Base-by-base conservation (phyloP, 106 monocot genomes). In the Ottelia alismoides region DNA sequence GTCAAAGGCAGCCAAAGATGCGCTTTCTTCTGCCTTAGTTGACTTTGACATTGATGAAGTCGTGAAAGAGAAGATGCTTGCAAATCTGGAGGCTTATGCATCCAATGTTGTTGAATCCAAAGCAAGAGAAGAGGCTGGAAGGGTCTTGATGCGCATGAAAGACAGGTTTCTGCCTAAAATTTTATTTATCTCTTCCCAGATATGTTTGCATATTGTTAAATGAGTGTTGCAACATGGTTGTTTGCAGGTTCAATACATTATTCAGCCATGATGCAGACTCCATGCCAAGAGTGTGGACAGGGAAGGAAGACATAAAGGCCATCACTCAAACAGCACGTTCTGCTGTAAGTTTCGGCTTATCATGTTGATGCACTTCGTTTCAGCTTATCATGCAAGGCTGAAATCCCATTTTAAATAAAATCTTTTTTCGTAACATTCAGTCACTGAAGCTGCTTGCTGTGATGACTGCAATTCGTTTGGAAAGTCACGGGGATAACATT, bases 251-350 rank as follows among this genome's bases (percentile, higher is more conserved):
- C 49, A 61, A 82, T 25, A 87, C 78, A 51, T 65, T 87, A 51
- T 93, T 93, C 67, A 93, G 75, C 56, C 79, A 70, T 44, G 87
- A 87, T 74, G 65, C 69, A 44, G 83, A 93, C 61, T 92, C 87
- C 18, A 87, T 84, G 87, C 87, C 87, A 57, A 83, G 83, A 70
- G 55, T 93, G 25, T 93, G 83, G 92, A 93, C 83, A 22, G 87
- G 83, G 17, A 93, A 87, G 45, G 87, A 93, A 71, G 79, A 93
- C 60, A 93, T 93, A 26, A 70, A 74, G 76, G 72, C 75, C 24
- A 93, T 87, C 16, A 93, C 87, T 28, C 87, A 87, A 74, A 54
- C 65, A 31, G 92, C 92, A 59, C 82, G 87, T 0, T 72, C 75
- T 62, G 80, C 78, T 16, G 92, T 93, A 80, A 58, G 74, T 57